phyloP scores from a whole-genome alignment of 73 alveolate genomes.

The Stentor coeruleus region DNA sequence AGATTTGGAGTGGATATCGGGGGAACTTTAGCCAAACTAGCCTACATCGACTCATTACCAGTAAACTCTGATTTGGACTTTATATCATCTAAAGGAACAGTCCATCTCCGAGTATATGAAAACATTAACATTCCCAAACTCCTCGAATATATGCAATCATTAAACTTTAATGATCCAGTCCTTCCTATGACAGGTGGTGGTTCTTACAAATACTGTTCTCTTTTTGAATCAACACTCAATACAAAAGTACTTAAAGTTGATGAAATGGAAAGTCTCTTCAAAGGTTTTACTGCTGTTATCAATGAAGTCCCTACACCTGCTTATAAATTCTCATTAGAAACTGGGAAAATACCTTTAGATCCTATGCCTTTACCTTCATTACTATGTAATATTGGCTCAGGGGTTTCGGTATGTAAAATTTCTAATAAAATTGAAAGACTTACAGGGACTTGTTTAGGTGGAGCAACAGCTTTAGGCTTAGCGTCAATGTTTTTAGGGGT shows the following conservation, averaged over 20 bases:
- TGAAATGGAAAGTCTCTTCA: conserved; percentile 70
- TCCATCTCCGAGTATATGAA: conserved; percentile 28
- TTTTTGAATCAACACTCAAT: conserved; percentile 46
- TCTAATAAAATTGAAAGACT: conserved; percentile 55
- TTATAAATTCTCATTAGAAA: conserved; percentile 55
- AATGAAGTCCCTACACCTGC: conserved; percentile 53
- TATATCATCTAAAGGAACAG: conserved; percentile 22
- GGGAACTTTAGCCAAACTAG: conserved; percentile 64
- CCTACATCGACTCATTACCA: conserved; percentile 35
- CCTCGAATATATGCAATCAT: neutral
- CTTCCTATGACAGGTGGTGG: conserved; percentile 93
- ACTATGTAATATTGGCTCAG: conserved; percentile 82
- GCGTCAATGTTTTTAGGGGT: conserved; percentile 63
- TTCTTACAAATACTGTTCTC: conserved; percentile 63
- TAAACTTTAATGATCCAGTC: neutral
- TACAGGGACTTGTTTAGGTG: conserved; percentile 89
- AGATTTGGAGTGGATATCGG: conserved; percentile 65
- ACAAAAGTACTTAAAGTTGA: conserved; percentile 64
- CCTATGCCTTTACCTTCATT: conserved; percentile 63
- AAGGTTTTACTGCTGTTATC: conserved; percentile 67
- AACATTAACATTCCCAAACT: conserved; percentile 22
- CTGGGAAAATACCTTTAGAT: conserved; percentile 34
- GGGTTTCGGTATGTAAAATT: conserved; percentile 82
- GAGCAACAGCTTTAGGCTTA: conserved; percentile 87
- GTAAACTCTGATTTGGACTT: conserved; percentile 20